Conservation (phyloP, 2,329 filamentous ascomycete genomes). For the Penicillium paneum region DNA sequence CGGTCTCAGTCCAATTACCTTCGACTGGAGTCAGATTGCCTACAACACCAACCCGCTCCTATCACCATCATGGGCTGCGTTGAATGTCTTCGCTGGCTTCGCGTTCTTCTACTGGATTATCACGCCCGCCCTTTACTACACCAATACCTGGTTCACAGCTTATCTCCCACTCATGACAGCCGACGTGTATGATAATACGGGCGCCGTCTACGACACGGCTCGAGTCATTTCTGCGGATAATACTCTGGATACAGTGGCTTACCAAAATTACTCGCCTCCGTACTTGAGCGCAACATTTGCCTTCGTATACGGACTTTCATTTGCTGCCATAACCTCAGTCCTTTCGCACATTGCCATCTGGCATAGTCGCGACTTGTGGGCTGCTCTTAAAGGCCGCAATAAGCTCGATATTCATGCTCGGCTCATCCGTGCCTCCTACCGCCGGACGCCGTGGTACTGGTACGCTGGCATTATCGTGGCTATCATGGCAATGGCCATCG, state of each 20-base stretch:
- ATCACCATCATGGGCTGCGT: slow-evolving; percentile 37
- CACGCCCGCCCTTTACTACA: slow-evolving; percentile 33
- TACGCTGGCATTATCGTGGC: slow-evolving; percentile 38
- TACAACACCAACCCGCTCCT: slow-evolving; percentile 37
- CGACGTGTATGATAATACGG: slow-evolving; percentile 43
- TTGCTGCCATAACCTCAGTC: slow-evolving; percentile 59
- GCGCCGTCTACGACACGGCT: slow-evolving; percentile 56
- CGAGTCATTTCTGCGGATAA: slow-evolving; percentile 53
- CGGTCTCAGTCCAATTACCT: slow-evolving; percentile 31
- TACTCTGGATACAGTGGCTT: slow-evolving; percentile 57
- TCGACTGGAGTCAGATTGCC: slow-evolving; percentile 35
- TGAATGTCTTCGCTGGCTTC: slow-evolving; percentile 41
- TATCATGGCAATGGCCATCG: slow-evolving; percentile 30
- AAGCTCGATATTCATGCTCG: slow-evolving; percentile 43
- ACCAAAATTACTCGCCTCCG: slow-evolving; percentile 62
- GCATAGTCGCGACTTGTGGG: slow-evolving; percentile 31
- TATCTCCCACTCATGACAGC: slow-evolving; percentile 30
- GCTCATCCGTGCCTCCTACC: slow-evolving; percentile 39
- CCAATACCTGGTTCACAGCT: slow-evolving; percentile 29
- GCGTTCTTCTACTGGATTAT: slow-evolving; percentile 37
- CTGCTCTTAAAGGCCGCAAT: slow-evolving; percentile 32
- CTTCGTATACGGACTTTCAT: slow-evolving; percentile 56
- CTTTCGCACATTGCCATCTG: slow-evolving; percentile 31
- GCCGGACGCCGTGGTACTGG: slow-evolving; percentile 44
- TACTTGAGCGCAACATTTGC: slow-evolving; percentile 59